Base-by-base conservation (phyloP, 2,329 filamentous ascomycete species). In the Hymenoscyphus repandus region DNA sequence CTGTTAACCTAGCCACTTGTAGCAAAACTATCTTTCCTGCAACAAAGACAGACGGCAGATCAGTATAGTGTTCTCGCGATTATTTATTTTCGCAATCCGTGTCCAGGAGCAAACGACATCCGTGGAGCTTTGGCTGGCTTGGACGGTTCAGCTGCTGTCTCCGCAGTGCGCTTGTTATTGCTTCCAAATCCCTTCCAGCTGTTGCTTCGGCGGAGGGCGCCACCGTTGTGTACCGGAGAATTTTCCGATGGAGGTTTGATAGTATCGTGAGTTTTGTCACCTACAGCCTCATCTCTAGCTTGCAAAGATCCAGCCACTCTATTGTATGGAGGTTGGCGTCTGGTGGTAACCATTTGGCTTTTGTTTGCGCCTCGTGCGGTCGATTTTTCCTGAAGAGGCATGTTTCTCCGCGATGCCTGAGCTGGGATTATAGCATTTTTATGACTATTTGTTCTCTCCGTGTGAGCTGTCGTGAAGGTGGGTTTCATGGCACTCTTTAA, bases 401-500 rank as follows among this genome's bases (percentile, higher is more conserved):
- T 13, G 12, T 5, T 37, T 37, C 34, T 37, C 34, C 12, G 12
- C 5, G 34, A 10, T 13, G 34, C 4, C 15, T 37, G 34, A 17
- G 34, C 15, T 37, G 34, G 6, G 38, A 15, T n/a, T 5, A 17
- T 5, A 18, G 3, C n/a, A 20, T 40, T 17, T 5, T 11, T 20
- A 4, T 11, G 38, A 27, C 20, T 32, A 7, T n/a, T 6, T 17
- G 6, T n/a, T 32, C 7, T 6, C 11, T 9, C n/a, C 13, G n/a
- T 6, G 18, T 45, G 5, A n/a, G 13, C 15, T 15, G 13, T 27
- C 27, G 18, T 18, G 27, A 34, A 40, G 11, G 18, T 47, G 12
- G 20, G n/a, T 22, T 47, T 47, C 27, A 47, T 15, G 17, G 36
- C 45, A 18, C 45, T 47, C 33, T 47, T 47, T 3, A 47, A 30